Base-by-base conservation (phyloP, 2,329 filamentous ascomycete species). In the Pseudocercospora fuligena region DNA sequence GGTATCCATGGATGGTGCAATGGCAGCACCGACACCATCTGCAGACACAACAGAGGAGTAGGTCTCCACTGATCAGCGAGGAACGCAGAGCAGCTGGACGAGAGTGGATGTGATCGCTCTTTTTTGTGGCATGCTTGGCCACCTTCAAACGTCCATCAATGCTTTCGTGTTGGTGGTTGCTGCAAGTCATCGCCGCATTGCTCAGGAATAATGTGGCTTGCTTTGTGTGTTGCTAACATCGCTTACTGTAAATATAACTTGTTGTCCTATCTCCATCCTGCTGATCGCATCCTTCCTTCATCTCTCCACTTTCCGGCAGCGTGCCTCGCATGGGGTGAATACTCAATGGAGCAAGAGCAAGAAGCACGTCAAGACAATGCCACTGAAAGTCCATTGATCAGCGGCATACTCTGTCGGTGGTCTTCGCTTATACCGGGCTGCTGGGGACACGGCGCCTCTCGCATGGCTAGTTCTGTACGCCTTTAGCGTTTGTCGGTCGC, bases 161-260 rank as follows among this genome's bases (percentile, higher is more conserved):
- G 33, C 46, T 49, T 16, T 9, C 46, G n/a, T 49, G 46, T 49
- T 49, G 46, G 46, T 23, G 46, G 31, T 31, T 25, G 21, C 53
- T 31, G 53, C 53, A 57, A 21, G 53, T 57, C 31, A 36, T 57
- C 53, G 31, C 16, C 25, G 25, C 23, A 29, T 25, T 19, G 53
- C 27, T 25, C 29, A 36, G 53, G 53, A 57, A 14, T 31, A 57
- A 14, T 31, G 53, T 57, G 53, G 53, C 53, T 31, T 57, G 53
- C 53, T 53, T 53, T 29, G 27, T 9, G 14, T 36, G n/a, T 36
- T 36, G 27, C 27, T 23, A 36, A 36, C 53, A 31, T 31, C 5
- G 53, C 53, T 57, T 16, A 31, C 49, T 57, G 53, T 36, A 57
- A 57, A 27, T 12, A 53, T 53, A 16, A 23, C 23, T 7, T 53